Evolutionary conservation across 2,329 filamentous ascomycete genomes (phyloP).

Genomic region (Aspergillus hiratsukae): DNA sequence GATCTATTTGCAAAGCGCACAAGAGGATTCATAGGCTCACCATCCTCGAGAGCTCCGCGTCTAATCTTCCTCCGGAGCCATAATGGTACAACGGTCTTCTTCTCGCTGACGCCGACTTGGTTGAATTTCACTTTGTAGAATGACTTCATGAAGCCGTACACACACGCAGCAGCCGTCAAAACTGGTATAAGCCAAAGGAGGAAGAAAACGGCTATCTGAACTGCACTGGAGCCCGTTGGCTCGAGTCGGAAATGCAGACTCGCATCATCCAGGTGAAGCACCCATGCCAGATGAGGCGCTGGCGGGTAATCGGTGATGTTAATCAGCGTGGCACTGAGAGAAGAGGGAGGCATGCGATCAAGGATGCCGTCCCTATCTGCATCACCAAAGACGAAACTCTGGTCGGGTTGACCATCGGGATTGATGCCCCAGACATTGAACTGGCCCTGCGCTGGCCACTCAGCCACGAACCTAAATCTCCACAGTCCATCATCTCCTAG

Average conservation of each 20-base stretch:
- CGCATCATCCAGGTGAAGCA: constrained; percentile 53
- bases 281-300: constrained; percentile 53
- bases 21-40: constrained; percentile 30
- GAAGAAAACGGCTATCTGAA: constrained; percentile 53
- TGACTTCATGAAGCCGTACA: constrained; percentile 55
- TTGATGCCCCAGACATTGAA: constrained; percentile 66
- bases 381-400: constrained; percentile 57
- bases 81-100: constrained; percentile 39
- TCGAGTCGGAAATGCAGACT: constrained; percentile 49
- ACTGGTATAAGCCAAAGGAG: constrained; percentile 53
- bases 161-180: constrained; percentile 45
- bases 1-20: constrained; percentile 33
- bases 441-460: constrained; percentile 60
- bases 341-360: constrained; percentile 59
- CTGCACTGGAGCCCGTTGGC: constrained; percentile 51
- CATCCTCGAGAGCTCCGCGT: constrained; percentile 18
- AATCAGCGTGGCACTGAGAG: constrained; percentile 51
- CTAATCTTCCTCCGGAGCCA: constrained; percentile 34
- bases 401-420: constrained; percentile 57
- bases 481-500: constrained; percentile 50
- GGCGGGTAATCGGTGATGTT: constrained; percentile 57
- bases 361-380: constrained; percentile 57
- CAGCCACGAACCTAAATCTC: constrained; percentile 58
- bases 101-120: constrained; percentile 51
- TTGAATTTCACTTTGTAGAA: constrained; percentile 64